Evolutionary conservation across 768 basidiomycete species (phyloP), one percentile per base, ranked within the genome.

Genomic region (Sporobolomyces phaffii): DNA sequence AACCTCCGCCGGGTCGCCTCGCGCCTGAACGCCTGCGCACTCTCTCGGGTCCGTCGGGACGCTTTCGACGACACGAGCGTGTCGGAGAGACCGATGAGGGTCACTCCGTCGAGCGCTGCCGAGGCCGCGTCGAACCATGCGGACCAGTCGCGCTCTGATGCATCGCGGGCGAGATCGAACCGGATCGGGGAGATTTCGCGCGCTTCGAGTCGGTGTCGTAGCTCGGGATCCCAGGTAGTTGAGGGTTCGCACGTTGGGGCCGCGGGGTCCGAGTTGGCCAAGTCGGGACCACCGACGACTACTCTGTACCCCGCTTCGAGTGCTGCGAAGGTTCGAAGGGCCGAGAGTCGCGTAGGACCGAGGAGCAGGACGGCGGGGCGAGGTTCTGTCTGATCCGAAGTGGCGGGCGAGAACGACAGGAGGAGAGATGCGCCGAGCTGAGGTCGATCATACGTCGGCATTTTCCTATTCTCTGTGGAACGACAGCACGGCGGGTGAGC

Each of bases 331-430:
- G 88, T 86, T 51, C 94, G 84, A n/a, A 84, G 82, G 0, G 91
- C 91, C 1, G 91, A 91, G 3, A 97, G 83, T 3, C 83, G 73
- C n/a, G 86, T 84, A 1, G 86, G 83, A 3, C 94, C 92, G 45
- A 97, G 72, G 48, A 98, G 83, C 43, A 97, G 79, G 38, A 85
- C 81, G 0, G 79, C 80, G 41, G 81, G 82, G 62, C 77, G 76
- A 43, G 79, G 29, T 41, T 64, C 67, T 56, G 48, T 52, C 45
- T 64, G 45, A 6, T 51, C 64, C 68, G 44, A 82, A 62, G 78
- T 76, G 45, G 80, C 78, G 31, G 87, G 80, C 54, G 81, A 82
- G 78, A 91, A 90, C 1, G 91, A 86, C 26, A 93, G 82, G 0
- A 92, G 72, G 18, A 94, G 83, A 8, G 90, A 89, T 0, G 87